phyloP scores from a whole-genome alignment of 495 filamentous ascomycete genomes.

The Podospora pseudoanserina region DNA sequence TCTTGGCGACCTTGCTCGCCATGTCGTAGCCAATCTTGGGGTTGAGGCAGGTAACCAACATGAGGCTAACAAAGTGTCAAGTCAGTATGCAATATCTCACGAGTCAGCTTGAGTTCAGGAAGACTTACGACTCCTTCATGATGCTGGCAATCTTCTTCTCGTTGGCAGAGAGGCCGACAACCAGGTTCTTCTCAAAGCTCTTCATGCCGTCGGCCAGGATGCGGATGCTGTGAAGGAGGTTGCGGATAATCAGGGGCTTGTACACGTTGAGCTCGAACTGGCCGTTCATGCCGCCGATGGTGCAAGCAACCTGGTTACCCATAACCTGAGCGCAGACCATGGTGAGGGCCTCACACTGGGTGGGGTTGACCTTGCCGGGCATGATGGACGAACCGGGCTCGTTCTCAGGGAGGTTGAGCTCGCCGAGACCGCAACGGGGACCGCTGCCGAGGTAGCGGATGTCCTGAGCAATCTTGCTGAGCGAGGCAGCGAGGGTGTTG shows the following conservation, averaged over 20 bases:
- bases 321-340: slow-evolving; percentile 98
- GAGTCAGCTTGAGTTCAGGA: not conserved
- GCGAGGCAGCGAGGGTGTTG: slow-evolving; percentile 86
- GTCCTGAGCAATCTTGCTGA: slow-evolving; percentile 98
- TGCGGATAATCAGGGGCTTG: slow-evolving; percentile 94
- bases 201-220: slow-evolving; percentile 88
- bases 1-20: slow-evolving; percentile 97
- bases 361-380: slow-evolving; percentile 99
- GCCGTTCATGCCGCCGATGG: slow-evolving; percentile 91
- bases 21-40: slow-evolving; percentile 98
- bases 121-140: slow-evolving; percentile 72
- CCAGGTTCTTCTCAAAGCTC: slow-evolving; percentile 90
- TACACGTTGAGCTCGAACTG: slow-evolving; percentile 99
- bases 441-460: slow-evolving; percentile 95
- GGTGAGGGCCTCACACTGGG: slow-evolving; percentile 94
- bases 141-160: slow-evolving; percentile 83
- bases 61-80: slow-evolving; percentile 57
- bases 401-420: slow-evolving; percentile 91
- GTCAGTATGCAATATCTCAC: not conserved
- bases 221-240: slow-evolving; percentile 84
- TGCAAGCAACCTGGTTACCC: slow-evolving; percentile 90
- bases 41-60: slow-evolving; percentile 98
- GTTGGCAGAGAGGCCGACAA: slow-evolving; percentile 85
- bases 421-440: slow-evolving; percentile 90
- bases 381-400: slow-evolving; percentile 97